A percentile compares a stretch with the other conserved stretches of the same genome.
phyloP scores from a whole-genome alignment of 352 stramenopile species.

The Phytopythium cucurbitacearum region DNA sequence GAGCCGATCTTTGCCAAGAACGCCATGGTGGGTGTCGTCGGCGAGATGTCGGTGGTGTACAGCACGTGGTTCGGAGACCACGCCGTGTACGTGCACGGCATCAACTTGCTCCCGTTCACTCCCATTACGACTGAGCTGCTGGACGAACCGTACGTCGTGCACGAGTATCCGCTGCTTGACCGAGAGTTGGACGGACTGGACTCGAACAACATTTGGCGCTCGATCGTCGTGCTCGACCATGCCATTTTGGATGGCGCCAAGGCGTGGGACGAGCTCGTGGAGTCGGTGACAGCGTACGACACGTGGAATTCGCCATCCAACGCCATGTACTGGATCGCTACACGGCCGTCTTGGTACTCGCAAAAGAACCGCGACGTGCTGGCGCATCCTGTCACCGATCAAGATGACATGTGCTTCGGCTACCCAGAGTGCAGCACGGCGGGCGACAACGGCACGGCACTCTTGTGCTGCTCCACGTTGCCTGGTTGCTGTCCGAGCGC shows the following conservation, averaged over 20 bases:
- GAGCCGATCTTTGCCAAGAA: slow-evolving; percentile 71
- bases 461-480: slow-evolving; percentile 62
- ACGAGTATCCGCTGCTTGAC: slow-evolving; percentile 50
- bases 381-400: slow-evolving; percentile 22
- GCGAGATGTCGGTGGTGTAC: slow-evolving; percentile 74
- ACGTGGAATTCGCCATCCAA: slow-evolving; percentile 76
- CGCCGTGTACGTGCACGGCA: slow-evolving; percentile 74
- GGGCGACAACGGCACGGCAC: slow-evolving; percentile 50
- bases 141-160: slow-evolving; percentile 47
- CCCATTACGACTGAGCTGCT: slow-evolving; percentile 62
- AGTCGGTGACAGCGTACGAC: slow-evolving; percentile 48
- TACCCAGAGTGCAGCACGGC: slow-evolving; percentile 47
- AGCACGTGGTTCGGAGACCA: slow-evolving; percentile 82
- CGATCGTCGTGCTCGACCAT: slow-evolving; percentile 65
- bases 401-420: slow-evolving; percentile 62
- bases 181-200: slow-evolving; percentile 34
- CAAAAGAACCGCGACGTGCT: slow-evolving; percentile 32
- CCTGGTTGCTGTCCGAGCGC: slow-evolving; percentile 67
- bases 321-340: slow-evolving; percentile 71
- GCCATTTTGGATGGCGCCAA: slow-evolving; percentile 53
- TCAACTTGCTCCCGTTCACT: slow-evolving; percentile 84
- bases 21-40: slow-evolving; percentile 75
- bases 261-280: slow-evolving; percentile 62
- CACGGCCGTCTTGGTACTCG: slow-evolving; percentile 60
- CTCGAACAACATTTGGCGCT: slow-evolving; percentile 65